phyloP scores from a whole-genome alignment of 2,329 filamentous ascomycete genomes.

The Dothistroma septosporum region DNA sequence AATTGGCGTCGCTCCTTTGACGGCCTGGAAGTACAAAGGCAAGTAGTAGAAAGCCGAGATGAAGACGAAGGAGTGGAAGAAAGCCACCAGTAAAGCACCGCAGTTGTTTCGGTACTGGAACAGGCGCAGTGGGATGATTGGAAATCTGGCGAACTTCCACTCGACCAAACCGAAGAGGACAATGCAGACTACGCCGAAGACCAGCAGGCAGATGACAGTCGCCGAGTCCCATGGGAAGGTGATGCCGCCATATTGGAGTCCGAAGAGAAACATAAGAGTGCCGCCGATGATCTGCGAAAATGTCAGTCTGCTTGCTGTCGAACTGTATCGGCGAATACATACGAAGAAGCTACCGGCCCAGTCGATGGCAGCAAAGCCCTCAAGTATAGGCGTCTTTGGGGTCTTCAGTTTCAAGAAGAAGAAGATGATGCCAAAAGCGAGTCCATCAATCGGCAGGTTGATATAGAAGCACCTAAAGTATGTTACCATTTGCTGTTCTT shows the following conservation, averaged over 20 bases:
- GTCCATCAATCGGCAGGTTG: slow-evolving; percentile 59
- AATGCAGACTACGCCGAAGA: slow-evolving; percentile 48
- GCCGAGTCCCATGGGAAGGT: slow-evolving; percentile 51
- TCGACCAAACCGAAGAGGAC: slow-evolving; percentile 58
- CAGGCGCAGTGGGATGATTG: slow-evolving; percentile 63
- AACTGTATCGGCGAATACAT: neutral
- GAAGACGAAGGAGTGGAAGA: slow-evolving; percentile 52
- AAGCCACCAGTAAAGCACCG: slow-evolving; percentile 50
- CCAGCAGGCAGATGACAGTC: slow-evolving; percentile 53
- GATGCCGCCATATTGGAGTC: slow-evolving; percentile 52
- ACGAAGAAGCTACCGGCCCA: slow-evolving; percentile 49
- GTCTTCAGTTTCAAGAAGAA: slow-evolving; percentile 54
- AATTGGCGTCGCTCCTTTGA: slow-evolving; percentile 57
- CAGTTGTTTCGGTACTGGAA: slow-evolving; percentile 56
- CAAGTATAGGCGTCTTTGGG: slow-evolving; percentile 46
- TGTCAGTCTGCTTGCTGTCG: neutral
- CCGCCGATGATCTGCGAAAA: slow-evolving; percentile 41
- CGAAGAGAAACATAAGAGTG: slow-evolving; percentile 51
- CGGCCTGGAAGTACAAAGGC: slow-evolving; percentile 69
- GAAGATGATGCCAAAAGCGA: slow-evolving; percentile 46
- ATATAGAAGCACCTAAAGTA: slow-evolving; percentile 46
- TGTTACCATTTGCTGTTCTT: neutral
- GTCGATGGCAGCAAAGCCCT: slow-evolving; percentile 51
- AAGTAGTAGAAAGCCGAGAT: slow-evolving; percentile 67
- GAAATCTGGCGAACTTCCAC: slow-evolving; percentile 58